A percentile compares a stretch with the other conserved stretches of the same genome.
Evolutionary conservation across 805 yeast species (phyloP).

Genomic region (Nadsonia fulvescens): DNA sequence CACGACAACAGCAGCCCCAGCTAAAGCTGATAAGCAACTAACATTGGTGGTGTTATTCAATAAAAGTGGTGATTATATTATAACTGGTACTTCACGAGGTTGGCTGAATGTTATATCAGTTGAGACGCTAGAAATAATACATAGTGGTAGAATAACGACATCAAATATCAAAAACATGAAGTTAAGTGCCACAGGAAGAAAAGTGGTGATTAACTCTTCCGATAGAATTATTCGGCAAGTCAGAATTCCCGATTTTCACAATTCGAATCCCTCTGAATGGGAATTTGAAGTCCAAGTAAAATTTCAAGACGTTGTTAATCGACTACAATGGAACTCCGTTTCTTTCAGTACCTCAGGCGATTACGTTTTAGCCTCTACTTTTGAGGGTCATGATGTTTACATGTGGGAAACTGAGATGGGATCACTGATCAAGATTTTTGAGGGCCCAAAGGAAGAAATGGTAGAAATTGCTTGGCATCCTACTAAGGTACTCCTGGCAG

Average conservation of each 20-base stretch:
- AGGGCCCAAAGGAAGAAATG: conserved; percentile 80
- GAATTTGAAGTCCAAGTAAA: conserved; percentile 56
- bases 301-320: conserved; percentile 80
- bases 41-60: conserved; percentile 34
- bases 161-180: conserved; percentile 62
- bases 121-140: conserved; percentile 19
- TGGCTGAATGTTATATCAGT: conserved; percentile 33
- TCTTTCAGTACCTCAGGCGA: conserved; percentile 60
- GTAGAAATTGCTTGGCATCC: conserved; percentile 80
- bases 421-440: conserved; percentile 70
- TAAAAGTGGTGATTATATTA: conserved; percentile 34
- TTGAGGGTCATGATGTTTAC: conserved; percentile 77
- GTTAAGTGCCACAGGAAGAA: conserved; percentile 41
- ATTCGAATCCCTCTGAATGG: conserved; percentile 22
- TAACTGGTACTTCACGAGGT: conserved; percentile 73
- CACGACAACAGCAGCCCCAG: background rate
- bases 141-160: conserved; percentile 38
- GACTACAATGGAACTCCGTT: conserved; percentile 75
- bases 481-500: conserved; percentile 50
- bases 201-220: conserved; percentile 16
- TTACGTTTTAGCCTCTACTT: conserved; percentile 74
- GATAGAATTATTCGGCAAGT: conserved; percentile 19
- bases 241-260: conserved; percentile 13
- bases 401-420: conserved; percentile 88
- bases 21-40: conserved; percentile 19